Evolutionary conservation across 2,329 filamentous ascomycete genomes (phyloP), one percentile per base, ranked within the genome.

Genomic region (Nemania bipapillata): DNA sequence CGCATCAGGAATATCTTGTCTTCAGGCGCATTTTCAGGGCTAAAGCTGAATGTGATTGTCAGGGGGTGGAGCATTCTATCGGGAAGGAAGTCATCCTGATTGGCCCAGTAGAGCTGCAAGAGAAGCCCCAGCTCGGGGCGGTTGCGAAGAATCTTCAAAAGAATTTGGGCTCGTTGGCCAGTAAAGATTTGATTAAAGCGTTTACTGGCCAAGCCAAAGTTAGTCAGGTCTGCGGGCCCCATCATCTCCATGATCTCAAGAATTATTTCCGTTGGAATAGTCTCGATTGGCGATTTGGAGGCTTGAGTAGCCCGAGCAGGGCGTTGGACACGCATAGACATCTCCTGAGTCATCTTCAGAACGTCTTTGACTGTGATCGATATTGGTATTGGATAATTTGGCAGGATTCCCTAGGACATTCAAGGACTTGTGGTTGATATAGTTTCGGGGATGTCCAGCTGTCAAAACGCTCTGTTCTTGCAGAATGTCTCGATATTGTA

Each of bases 161-260:
- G 71, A 24, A 87, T 81, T 0, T 76, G 73, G 0, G 78, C 70
- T 74, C 82, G 83, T 71, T 83, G 79, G 3, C 74, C 74, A 8
- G 76, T 73, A 59, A 85, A 83, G n/a, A 87, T 79, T 2, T 75
- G 69, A 17, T 79, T 75, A 17, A 86, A 78, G 1, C 75, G 76
- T 30, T 77, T 80, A 70, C 80, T 83, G 2, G 77, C 73, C 15
- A 76, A 72, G n/a, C 77, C 81, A 35, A 84, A 77, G 35, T 77
- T 78, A 59, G 80, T 81, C 40, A 84, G 78, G 26, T 81, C 81
- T 1, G 76, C 71, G 1, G 85, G 66, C 63, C 84, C 80, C 58
- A 87, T 77, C 20, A 81, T 70, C 32, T 81, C 80, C 71, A 84
- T 84, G 26, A 87, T 82, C 22, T 85, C 81, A 11, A 86, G 75